These are phyloP conservation scores for Nicotiana obtusifolia DNA, from an alignment of 257 asterid species.

Conservation along the genomic window DNA sequence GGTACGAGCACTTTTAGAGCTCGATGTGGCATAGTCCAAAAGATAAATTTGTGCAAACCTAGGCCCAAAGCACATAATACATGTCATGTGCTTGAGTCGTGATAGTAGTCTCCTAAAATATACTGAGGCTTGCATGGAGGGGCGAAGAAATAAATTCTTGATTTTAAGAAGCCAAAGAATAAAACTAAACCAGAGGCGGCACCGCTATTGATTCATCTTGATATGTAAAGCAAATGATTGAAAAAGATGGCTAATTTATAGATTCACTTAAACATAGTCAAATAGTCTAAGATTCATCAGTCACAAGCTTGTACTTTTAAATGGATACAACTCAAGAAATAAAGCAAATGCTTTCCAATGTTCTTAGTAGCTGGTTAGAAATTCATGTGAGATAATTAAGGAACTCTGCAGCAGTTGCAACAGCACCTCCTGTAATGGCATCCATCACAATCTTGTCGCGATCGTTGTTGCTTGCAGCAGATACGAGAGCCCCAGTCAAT, in stretches of 20 bases:
- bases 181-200: background rate
- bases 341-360: background rate
- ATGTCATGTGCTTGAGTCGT: no score
- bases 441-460: conserved; percentile 63
- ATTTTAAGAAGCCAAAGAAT: background rate
- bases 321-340: background rate
- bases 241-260: background rate
- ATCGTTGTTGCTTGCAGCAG: conserved; percentile 37
- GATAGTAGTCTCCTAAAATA: no score
- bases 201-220: background rate
- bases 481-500: conserved; percentile 57
- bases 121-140: no score
- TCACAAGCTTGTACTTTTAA: background rate
- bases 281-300: background rate
- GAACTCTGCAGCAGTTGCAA: conserved; percentile 80
- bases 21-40: no score
- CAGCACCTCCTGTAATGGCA: conserved; percentile 73
- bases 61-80: no score
- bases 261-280: background rate
- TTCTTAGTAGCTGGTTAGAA: background rate
- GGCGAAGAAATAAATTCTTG: no score
- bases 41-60: no score
- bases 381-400: conserved; percentile 41
- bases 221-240: background rate
- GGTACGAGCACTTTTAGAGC: no score